These are phyloP conservation scores for Cyclostephanos tholiformis DNA, from an alignment of 108 stramenopile genomes.

Conservation along the genomic window DNA sequence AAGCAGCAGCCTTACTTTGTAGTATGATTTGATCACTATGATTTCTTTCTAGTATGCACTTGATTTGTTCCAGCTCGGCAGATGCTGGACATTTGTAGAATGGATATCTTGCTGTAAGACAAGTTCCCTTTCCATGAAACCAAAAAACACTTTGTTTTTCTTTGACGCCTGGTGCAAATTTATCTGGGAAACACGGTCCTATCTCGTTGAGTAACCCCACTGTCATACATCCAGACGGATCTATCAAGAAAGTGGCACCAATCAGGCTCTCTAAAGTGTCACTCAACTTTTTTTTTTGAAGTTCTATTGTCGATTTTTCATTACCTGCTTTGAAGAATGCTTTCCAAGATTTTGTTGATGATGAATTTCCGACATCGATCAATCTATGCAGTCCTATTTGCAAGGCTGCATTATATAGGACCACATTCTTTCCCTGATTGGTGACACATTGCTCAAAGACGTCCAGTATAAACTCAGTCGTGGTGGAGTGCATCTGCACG, in stretches of 20 bases:
- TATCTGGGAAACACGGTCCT: constrained; percentile 25
- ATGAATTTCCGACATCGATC: not conserved
- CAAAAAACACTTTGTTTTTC: not conserved
- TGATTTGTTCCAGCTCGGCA: constrained; percentile 13
- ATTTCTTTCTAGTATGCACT: not conserved
- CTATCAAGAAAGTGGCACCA: constrained; percentile 46
- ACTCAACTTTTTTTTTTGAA: constrained; percentile 32
- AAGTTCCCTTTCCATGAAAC: constrained; percentile 27
- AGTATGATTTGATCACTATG: constrained; percentile 1
- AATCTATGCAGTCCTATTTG: constrained; percentile 43
- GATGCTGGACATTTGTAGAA: constrained; percentile 30
- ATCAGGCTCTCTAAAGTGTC: constrained; percentile 60
- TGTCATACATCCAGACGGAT: constrained; percentile 22
- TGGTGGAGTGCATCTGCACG: constrained; percentile 20
- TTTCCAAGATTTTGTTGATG: constrained; percentile 29
- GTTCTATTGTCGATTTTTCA: not conserved
- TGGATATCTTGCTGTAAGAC: constrained; percentile 39
- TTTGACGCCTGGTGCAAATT: not conserved
- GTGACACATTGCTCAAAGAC: constrained; percentile 17
- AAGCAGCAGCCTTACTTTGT: constrained; percentile 8
- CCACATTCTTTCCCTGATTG: constrained; percentile 38
- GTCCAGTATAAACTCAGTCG: constrained; percentile 24
- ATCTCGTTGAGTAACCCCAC: constrained; percentile 48
- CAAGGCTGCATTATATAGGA: constrained; percentile 39
- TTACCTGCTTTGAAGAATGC: not conserved